Base-by-base conservation (phyloP, 257 asterid species). In the Jaltomata sinuosa region DNA sequence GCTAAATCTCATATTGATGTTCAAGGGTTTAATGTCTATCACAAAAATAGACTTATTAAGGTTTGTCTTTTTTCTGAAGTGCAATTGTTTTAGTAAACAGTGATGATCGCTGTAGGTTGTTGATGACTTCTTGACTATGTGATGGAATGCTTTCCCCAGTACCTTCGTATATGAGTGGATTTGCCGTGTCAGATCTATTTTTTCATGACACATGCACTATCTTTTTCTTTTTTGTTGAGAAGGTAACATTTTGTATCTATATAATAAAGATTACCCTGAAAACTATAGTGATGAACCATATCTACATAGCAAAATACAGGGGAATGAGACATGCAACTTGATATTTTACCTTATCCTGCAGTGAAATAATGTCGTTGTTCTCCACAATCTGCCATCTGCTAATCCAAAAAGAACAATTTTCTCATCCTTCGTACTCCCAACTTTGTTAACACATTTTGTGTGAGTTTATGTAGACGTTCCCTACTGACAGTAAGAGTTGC, bases 11-110 rank as follows among this genome's bases (percentile, higher is more conserved):
- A 97, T 85, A 92, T 97, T 87, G 99, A 97, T 91, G 99, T 97
- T 85, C 98, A 94, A 89, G 99, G 99, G 57, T 97, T 97, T 88
- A 97, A 97, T 83, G 99, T 97, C 38, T 97, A 97, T 87, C 99
- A 97, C 91, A 95, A 94, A 91, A 97, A 97, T 83, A 91, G 99
- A 65, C 99, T 97, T 74, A 95, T 97, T 79, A 97, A 97, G 98
- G 99, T 97, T 38, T 71, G 80, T 84, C 83, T 61, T 54, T 50
- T 83, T 32, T 64, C 71, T 76, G 29, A 72, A 27, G 62, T 77
- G 29, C 27, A 49, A 25, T 25, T 45, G 9, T 25, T 27, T 47
- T 27, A 9, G 40, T 47, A 18, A 8, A 16, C 82, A 3, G 62
- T 49, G 62, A 27, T 49, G 45, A 50, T 49, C 8, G 19, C 25